Evolutionary conservation across 441 rosid genomes (phyloP), one percentile per base, ranked within the genome.

Genomic region (Adansonia gregorii): DNA sequence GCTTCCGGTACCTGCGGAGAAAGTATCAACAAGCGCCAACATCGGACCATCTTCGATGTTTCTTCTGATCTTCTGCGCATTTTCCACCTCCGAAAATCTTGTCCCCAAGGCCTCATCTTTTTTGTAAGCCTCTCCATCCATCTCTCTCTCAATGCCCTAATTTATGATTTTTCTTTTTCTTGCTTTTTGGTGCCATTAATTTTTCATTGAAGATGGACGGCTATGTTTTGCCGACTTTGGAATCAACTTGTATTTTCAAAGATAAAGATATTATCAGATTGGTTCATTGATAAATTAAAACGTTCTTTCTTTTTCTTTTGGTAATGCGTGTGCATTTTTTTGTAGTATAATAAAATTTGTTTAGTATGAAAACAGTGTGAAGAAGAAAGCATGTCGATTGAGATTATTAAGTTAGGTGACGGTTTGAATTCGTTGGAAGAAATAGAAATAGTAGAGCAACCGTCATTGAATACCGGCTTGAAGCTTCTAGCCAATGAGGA

Each of bases 141-240:
- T 19, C 43, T 20, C 51, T 17, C 66, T 35, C 15, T 61, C 45
- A 55, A 20, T 74, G 72, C 81, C 78, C 82, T 77, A 79, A 58
- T 78, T 73, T 60, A 54, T 17, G 4, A 45, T 73, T 9, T 59
- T 10, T 49, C 3, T 45, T 46, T 14, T 19, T 46, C 20, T 6
- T 14, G 10, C 58, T 15, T 46, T 35, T 61, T 35, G 31, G 52
- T 48, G 35, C 27, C 45, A 60, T n/a, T 71, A 10, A 12, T 65
- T 52, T 82, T 78, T 77, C 49, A 6, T 76, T 85, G 79, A 87
- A 95, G 99, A 96, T 96, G 98, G 97, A 94, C 75, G 98, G 94
- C 8, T 94, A 91, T 80, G 93, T 81, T 81, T 80, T 96, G 67
- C 99, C 99, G 1, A 88, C 94, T 41, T 94, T 96, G 19, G 98